Percentiles rank a stretch among this genome's conserved stretches.
These are phyloP conservation scores for Cyathus striatus DNA, from an alignment of 768 basidiomycete genomes.

Conservation along the genomic window DNA sequence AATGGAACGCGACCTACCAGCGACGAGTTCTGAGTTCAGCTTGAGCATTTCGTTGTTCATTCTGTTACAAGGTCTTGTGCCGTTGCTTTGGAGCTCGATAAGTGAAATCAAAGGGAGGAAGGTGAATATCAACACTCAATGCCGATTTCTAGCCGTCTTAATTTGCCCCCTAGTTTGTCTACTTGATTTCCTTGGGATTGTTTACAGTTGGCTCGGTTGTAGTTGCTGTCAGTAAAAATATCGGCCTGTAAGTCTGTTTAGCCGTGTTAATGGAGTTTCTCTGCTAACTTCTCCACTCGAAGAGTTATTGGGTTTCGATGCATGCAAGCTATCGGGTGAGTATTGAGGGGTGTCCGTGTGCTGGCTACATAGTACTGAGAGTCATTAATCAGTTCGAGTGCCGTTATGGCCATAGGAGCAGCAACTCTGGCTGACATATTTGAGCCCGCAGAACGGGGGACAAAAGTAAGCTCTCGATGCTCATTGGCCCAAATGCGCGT, in stretches of 20 bases:
- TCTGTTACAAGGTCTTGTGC: conserved; percentile 62
- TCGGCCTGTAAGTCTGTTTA: conserved; percentile 33
- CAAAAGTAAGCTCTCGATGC: conserved; percentile 31
- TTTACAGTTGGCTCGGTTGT: conserved; percentile 53
- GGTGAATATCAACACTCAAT: conserved; percentile 27
- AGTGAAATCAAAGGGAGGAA: conserved; percentile 77
- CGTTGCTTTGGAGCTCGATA: conserved; percentile 62
- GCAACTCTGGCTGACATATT: conserved; percentile 78
- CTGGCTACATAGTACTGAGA: too few relatives aligned
- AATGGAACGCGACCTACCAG: conserved; percentile 55
- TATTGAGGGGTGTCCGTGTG: too few relatives aligned
- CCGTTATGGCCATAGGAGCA: conserved; percentile 68
- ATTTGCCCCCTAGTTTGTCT: conserved; percentile 35
- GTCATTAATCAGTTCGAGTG: conserved; percentile 60
- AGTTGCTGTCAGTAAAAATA: conserved; percentile 49
- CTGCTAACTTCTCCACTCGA: too few relatives aligned
- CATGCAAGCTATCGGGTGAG: conserved; percentile 63
- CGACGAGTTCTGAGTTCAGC: conserved; percentile 58
- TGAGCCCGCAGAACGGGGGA: conserved; percentile 69
- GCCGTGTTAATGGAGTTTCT: background rate
- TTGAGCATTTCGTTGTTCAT: conserved; percentile 71
- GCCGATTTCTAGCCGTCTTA: background rate
- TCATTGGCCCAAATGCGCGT: background rate
- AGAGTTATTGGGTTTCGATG: conserved; percentile 65
- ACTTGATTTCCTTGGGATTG: conserved; percentile 44